Base-by-base conservation (phyloP, 23 red algal species). In the Gracilaria gracilis region DNA sequence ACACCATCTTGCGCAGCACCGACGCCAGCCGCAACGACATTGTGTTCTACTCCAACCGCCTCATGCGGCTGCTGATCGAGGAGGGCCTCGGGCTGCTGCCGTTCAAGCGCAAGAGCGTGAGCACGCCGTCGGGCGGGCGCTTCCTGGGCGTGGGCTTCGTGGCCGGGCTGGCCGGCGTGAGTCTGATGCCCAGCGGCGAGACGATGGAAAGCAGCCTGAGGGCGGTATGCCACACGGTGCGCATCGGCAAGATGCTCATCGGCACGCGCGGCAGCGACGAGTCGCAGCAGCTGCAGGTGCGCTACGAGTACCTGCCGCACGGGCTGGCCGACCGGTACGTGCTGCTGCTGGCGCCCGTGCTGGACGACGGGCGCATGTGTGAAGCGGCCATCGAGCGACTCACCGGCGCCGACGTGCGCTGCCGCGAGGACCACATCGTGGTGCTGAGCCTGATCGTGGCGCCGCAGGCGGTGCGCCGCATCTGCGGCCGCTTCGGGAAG, bases 11-110 rank as follows among this genome's bases (percentile, higher is more conserved):
- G 65, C 89, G 97, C 48, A 74, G 69, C 55, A 57, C 49, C 32
- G 65, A 86, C 29, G 90, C 90, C 37, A 77, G 85, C 5, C 73
- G 97, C 21, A 79, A 99, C 64, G 93, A 99, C 66, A 92, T 99
- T 90, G 90, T 99, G 82, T 99, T 99, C 66, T 95, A 96, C 86
- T 93, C 94, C 32, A 93, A 99, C 84, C 88, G 97, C 27, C 72
- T 99, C 79, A 99, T 96, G 75, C 80, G 97, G 11, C 82, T 99
- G 19, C 23, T 99, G 9, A 93, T 96, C 4, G 97, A 99, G 62
- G 92, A 96, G 74, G 91, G 71, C 16, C 80, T 99, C 38, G 85
- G 90, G 49, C 74, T 99, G 61, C 83, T 99, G 35, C 97, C 97
- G 11, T 99, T 99, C 82, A 49, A 88, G 64, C 65, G 88, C 53